Evolutionary conservation across 1,284 basidiomycete species (phyloP), one percentile per base, ranked within the genome.

Genomic region (Chalciporus piperatoides): DNA sequence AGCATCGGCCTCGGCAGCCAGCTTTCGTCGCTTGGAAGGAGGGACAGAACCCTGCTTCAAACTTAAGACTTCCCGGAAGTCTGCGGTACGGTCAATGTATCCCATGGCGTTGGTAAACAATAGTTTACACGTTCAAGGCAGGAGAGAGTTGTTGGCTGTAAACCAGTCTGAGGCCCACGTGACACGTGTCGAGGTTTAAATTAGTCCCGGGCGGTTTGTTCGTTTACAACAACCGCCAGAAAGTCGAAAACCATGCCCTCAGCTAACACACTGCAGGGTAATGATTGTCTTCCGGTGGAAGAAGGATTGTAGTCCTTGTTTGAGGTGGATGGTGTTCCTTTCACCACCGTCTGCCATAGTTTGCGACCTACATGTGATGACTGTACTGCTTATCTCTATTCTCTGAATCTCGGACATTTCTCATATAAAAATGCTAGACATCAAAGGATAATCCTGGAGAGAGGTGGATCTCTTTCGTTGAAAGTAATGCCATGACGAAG

Each of bases 261-360:
- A n/a, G n/a, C 38, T 21, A 17, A 42, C 21, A 38, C 30, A 4
- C 30, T 48, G 41, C 28, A 27, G 48, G 46, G 33, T 47, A 48
- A 44, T 28, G 41, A 32, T 32, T 43, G 43, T 44, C 42, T 60
- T 50, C 15, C 10, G 28, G 54, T 68, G 71, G 67, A 51, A 77
- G 62, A 77, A 48, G 39, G 54, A 65, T 41, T 41, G 19, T n/a
- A 49, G 72, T 83, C 81, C 77, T 79, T 69, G 85, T 88, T 87
- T 88, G 85, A 88, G 82, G 85, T 69, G 68, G 71, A 72, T 72
- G 68, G 76, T 73, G 77, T 72, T 35, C 55, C 50, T 59, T 48
- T 52, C 48, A 81, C 78, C 77, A 72, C 69, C 70, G 69, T 74
- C 72, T 78, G 82, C 80, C 81, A 87, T 87, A 86, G 78, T 80